Evolutionary conservation across 345 rosid species (phyloP), one percentile per base, ranked within the genome.

Genomic region (Citrus australasica): DNA sequence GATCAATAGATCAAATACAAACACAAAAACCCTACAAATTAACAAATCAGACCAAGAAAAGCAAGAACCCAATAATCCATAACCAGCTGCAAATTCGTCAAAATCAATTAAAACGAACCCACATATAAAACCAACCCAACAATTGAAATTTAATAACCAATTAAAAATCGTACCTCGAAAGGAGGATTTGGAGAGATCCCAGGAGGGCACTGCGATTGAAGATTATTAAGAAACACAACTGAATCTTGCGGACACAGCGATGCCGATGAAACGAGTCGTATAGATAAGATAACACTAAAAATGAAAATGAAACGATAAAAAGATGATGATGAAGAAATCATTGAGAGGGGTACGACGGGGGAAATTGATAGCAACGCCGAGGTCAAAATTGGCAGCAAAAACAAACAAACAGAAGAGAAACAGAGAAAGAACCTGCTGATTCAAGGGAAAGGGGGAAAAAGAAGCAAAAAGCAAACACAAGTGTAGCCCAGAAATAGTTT

Each of bases 181-280:
- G 92, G 89, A 69, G 88, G 94, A 27, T 48, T 83, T 9, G 92
- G 89, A 33, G 88, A 81, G 80, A 88, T 83, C 86, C 88, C 84
- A 21, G 67, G 81, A 78, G 88, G 86, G 77, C 98, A 95, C 83
- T 80, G 93, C 25, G 80, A 78, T 64, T 78, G 83, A 73, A 95
- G 86, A 75, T 73, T 76, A 76, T 32, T 78, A 21, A 84, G 63
- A 81, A 92, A 90, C 69, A 84, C 74, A 73, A 70, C 73, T n/a
- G 90, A 75, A 33, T 86, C 87, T 35, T 35, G 70, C 32, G 88
- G 83, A 79, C 94, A 93, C 66, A 74, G 22, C 79, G 86, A 76
- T 42, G 82, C 76, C 74, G 86, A 73, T 5, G 90, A 77, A 76
- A 74, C 88, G 40, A 74, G 61, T 8, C 81, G 74, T n/a, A 71